These are phyloP conservation scores for Plasmodium vivax DNA, from an alignment of 169 alveolate genomes.

Conservation along the genomic window DNA sequence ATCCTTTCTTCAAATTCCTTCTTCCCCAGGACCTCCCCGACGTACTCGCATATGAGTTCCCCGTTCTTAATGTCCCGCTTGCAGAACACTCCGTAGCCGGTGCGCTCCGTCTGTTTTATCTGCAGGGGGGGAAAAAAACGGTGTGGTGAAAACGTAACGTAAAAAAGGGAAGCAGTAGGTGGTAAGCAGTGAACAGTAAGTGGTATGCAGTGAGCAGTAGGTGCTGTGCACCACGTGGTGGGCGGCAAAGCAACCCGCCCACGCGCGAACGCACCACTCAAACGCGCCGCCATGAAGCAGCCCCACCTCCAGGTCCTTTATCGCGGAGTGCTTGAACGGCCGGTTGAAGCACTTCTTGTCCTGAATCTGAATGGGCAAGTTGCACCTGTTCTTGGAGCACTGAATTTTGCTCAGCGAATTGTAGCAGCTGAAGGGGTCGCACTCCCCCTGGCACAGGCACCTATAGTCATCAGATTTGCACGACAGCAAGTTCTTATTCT, in stretches of 20 bases:
- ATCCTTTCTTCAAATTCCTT: slow-evolving; percentile 79
- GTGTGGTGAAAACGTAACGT: neutral
- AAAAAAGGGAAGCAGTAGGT: neutral
- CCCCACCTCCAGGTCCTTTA: slow-evolving; percentile 52
- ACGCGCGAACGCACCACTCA: no score
- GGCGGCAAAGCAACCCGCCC: no score
- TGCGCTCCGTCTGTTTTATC: slow-evolving; percentile 77
- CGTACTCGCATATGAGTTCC: slow-evolving; percentile 88
- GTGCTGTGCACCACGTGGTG: no score
- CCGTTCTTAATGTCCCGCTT: slow-evolving; percentile 80
- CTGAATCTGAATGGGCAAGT: slow-evolving; percentile 67
- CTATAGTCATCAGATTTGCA: slow-evolving; percentile 53
- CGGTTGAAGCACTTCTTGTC: slow-evolving; percentile 75
- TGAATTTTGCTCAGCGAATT: slow-evolving; percentile 76
- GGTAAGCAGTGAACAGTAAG: no score
- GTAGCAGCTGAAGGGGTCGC: slow-evolving; percentile 74
- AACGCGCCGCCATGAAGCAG: neutral
- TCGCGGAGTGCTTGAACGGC: slow-evolving; percentile 54
- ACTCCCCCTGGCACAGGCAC: slow-evolving; percentile 70
- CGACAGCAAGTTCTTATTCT: slow-evolving; percentile 26
- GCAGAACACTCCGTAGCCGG: slow-evolving; percentile 86
- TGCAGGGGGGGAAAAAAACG: neutral
- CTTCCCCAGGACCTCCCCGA: slow-evolving; percentile 86
- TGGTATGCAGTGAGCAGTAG: no score
- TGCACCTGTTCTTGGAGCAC: slow-evolving; percentile 76